These are phyloP conservation scores for Hansenula sp. DNA, from an alignment of 1,139 yeast genomes.

Conservation along the genomic window DNA sequence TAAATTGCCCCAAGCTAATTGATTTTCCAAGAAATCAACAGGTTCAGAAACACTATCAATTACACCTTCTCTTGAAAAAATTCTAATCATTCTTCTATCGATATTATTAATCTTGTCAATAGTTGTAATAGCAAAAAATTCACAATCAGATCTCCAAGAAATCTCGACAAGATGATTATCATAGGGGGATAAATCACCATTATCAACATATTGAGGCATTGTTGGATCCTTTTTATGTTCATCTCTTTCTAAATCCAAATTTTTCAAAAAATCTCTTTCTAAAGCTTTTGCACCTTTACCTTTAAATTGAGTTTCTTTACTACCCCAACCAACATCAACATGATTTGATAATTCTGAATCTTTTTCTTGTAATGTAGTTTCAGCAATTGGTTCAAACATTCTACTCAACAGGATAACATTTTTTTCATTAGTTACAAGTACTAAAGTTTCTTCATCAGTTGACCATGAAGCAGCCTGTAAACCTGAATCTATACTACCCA, in stretches of 20 bases:
- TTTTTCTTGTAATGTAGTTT: slow-evolving; percentile 48
- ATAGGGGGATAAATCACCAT: slow-evolving; percentile 55
- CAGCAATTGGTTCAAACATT: slow-evolving; percentile 75
- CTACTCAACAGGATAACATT: slow-evolving; percentile 68
- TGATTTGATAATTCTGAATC: slow-evolving; percentile 77
- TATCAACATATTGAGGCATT: slow-evolving; percentile 66
- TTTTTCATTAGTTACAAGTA: slow-evolving; percentile 59
- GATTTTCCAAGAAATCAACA: slow-evolving; percentile 72
- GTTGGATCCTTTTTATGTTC: slow-evolving; percentile 84
- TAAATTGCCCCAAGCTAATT: slow-evolving; percentile 82
- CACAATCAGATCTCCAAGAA: slow-evolving; percentile 97
- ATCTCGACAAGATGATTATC: slow-evolving; percentile 46
- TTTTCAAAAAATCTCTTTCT: slow-evolving; percentile 56
- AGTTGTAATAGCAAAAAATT: slow-evolving; percentile 66
- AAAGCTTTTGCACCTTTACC: slow-evolving; percentile 89
- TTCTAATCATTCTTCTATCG: slow-evolving; percentile 75
- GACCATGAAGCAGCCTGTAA: slow-evolving; percentile 81
- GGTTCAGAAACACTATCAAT: slow-evolving; percentile 89
- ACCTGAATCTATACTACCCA: slow-evolving; percentile 81
- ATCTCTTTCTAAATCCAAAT: slow-evolving; percentile 66
- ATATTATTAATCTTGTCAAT: slow-evolving; percentile 42
- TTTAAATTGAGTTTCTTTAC: slow-evolving; percentile 91
- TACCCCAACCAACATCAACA: slow-evolving; percentile 99
- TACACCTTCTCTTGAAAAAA: slow-evolving; percentile 73
- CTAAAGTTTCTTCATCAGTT: slow-evolving; percentile 83